Conservation (phyloP, 768 basidiomycete species). For the Crepidotus variabilis region DNA sequence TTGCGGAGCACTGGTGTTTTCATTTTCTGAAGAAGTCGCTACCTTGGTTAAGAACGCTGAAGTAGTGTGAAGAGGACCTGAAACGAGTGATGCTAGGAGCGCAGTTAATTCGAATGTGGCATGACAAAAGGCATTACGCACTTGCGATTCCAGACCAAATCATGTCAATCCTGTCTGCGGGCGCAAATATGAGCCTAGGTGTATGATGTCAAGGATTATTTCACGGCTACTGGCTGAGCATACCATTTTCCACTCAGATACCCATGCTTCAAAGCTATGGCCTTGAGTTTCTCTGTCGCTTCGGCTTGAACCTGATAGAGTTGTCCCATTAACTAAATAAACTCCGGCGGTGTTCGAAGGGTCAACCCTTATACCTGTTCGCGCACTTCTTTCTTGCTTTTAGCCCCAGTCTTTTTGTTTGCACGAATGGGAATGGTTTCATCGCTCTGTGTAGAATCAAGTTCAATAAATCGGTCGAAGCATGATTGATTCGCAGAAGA, state of each 20-base stretch:
- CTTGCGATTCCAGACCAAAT: slow-evolving; percentile 64
- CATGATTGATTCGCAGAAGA: slow-evolving; percentile 6
- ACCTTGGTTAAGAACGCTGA: slow-evolving; percentile 59
- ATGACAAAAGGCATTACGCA: slow-evolving; percentile 24
- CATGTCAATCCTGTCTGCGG: slow-evolving; percentile 55
- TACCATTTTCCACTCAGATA: slow-evolving; percentile 71
- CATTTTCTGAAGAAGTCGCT: slow-evolving; percentile 52
- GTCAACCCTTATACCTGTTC: slow-evolving; percentile 46
- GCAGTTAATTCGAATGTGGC: neutral
- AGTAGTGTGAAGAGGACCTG: slow-evolving; percentile 60
- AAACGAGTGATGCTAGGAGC: slow-evolving; percentile 53
- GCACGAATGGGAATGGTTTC: slow-evolving; percentile 59
- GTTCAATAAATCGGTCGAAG: neutral
- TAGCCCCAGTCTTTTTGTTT: slow-evolving; percentile 68
- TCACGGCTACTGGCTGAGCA: neutral
- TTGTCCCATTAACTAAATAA: slow-evolving; percentile 2
- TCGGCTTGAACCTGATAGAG: slow-evolving; percentile 56
- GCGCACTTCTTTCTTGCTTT: slow-evolving; percentile 72
- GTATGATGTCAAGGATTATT: slow-evolving; percentile 1
- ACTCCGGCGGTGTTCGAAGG: neutral
- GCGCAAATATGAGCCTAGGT: slow-evolving; percentile 63
- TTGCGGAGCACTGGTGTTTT: slow-evolving; percentile 34
- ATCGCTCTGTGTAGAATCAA: slow-evolving; percentile 44
- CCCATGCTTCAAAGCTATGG: slow-evolving; percentile 51
- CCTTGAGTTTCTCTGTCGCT: slow-evolving; percentile 53